Evolutionary conservation across 768 basidiomycete genomes (phyloP).

Genomic region (Guyanaporus albipodus): DNA sequence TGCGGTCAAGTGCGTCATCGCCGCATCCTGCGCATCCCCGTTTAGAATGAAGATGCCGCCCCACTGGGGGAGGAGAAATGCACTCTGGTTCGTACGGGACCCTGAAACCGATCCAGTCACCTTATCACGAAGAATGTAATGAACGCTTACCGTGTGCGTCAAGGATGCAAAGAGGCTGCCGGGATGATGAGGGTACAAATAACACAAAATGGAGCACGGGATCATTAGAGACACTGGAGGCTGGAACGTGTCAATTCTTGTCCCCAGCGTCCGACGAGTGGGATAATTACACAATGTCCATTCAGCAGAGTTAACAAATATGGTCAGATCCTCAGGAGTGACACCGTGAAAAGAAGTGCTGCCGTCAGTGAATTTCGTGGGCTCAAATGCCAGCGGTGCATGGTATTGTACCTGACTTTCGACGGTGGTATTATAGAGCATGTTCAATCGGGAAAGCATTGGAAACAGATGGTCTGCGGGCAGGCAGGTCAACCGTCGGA

Average conservation of each 20-base stretch:
- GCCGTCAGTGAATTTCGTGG: constrained; percentile 34
- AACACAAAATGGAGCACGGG: constrained; percentile 91
- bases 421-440: constrained; percentile 85
- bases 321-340: constrained; percentile 77
- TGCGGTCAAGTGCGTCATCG: constrained; percentile 31
- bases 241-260: constrained; percentile 37
- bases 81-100: constrained; percentile 43
- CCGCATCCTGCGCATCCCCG: constrained; percentile 34
- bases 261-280: constrained; percentile 11
- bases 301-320: constrained; percentile 94
- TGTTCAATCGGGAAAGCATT: constrained; percentile 51
- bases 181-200: constrained; percentile 73
- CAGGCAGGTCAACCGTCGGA: constrained; percentile 14
- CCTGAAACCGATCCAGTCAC: constrained; percentile 35
- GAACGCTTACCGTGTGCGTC: constrained; percentile 43
- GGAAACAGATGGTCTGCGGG: constrained; percentile 66
- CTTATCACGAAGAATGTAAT: constrained; percentile 2
- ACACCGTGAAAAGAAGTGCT: constrained; percentile 50
- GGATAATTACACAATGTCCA: constrained; percentile 78
- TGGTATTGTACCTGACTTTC: constrained; percentile 95
- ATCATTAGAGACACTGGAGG: constrained; percentile 89
- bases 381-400: constrained; percentile 82
- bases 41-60: constrained; percentile 84
- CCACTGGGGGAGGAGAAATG: constrained; percentile 93
- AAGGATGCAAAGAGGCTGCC: constrained; percentile 67